These are phyloP conservation scores for Mycena galopus DNA, from an alignment of 768 basidiomycete genomes.

Conservation along the genomic window DNA sequence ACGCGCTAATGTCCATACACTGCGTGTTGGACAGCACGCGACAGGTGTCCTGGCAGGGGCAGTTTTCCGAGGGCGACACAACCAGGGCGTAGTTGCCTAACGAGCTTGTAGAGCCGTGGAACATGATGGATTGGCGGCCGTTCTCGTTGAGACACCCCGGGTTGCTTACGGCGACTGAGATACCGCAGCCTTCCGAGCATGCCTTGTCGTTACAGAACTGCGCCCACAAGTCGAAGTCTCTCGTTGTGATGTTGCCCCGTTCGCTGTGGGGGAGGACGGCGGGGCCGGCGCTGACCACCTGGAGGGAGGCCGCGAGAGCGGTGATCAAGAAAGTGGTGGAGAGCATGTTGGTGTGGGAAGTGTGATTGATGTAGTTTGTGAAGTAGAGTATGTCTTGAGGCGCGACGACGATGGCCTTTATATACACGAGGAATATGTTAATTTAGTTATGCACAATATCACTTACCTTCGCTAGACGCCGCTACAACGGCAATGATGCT, in stretches of 20 bases:
- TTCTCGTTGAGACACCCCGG: conserved; percentile 20
- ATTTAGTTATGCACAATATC: background rate
- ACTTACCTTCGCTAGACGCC: conserved; percentile 12
- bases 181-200: conserved; percentile 16
- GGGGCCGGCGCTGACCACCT: conserved; percentile 9
- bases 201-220: conserved; percentile 22
- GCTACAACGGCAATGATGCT: conserved; percentile 8
- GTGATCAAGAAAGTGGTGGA: conserved; percentile 19
- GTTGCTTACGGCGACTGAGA: conserved; percentile 11
- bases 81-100: background rate
- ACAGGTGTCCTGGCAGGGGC: conserved; percentile 18
- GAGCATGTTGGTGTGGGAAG: conserved; percentile 13
- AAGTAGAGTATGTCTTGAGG: background rate
- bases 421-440: conserved; percentile 6
- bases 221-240: conserved; percentile 21
- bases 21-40: conserved; percentile 16
- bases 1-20: conserved; percentile 12
- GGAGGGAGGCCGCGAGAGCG: conserved; percentile 16
- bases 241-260: conserved; percentile 11
- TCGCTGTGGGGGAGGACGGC: conserved; percentile 10
- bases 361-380: conserved; percentile 8
- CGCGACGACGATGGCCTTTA: conserved; percentile 7
- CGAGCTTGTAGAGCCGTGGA: conserved; percentile 11
- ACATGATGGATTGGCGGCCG: conserved; percentile 18
- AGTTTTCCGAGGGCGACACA: conserved; percentile 11